Conservation (phyloP, 2,329 filamentous ascomycete species). For the Pestalotiopsis sp. region DNA sequence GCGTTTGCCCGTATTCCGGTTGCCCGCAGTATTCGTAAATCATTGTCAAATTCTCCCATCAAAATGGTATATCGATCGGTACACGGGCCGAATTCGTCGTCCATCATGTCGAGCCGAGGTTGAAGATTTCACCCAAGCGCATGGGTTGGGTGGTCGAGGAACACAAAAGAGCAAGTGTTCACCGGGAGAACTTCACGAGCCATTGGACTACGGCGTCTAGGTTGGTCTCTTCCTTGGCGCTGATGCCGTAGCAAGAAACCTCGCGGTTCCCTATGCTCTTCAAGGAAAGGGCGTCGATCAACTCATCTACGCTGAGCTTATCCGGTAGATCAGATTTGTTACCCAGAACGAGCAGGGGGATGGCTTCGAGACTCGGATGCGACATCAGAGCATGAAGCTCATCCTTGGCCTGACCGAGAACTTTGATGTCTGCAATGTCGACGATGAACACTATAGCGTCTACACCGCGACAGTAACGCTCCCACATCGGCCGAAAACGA, state of each 20-base stretch:
- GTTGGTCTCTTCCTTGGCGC: conserved; percentile 98
- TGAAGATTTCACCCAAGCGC: background rate
- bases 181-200: conserved; percentile 88
- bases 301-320: conserved; percentile 88
- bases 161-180: conserved; percentile 30
- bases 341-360: conserved; percentile 89
- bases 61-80: conserved; percentile 21
- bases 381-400: conserved; percentile 89
- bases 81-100: conserved; percentile 12
- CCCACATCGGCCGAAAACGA: conserved; percentile 98
- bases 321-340: conserved; percentile 97
- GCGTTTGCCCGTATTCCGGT: conserved; percentile 24
- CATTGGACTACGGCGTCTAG: conserved; percentile 95
- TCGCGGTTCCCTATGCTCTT: conserved; percentile 89
- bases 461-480: conserved; percentile 95
- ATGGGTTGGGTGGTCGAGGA: background rate
- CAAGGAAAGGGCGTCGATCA: conserved; percentile 90
- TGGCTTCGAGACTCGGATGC: conserved; percentile 82
- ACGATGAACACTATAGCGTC: conserved; percentile 99
- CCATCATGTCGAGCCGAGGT: background rate
- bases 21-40: conserved; percentile 32
- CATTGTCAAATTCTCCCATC: conserved; percentile 30
- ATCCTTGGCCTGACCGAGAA: conserved; percentile 83
- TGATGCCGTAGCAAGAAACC: conserved; percentile 98
- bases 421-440: conserved; percentile 84